Base-by-base conservation (phyloP, 306 rosid genomes). In the Chamaecrista fasciculata region DNA sequence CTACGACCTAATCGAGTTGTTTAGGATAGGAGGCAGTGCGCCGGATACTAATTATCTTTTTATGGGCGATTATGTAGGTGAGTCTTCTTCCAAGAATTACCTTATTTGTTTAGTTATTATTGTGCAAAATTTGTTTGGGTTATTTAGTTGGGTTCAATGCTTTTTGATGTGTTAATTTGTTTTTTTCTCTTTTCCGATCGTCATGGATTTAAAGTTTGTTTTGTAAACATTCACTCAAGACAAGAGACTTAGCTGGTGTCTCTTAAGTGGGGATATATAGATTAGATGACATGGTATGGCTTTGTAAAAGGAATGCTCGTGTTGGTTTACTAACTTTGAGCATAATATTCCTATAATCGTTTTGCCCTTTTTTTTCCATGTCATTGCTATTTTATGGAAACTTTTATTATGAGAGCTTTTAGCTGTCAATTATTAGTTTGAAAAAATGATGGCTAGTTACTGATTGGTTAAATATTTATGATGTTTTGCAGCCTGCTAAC, bases 51-150 rank as follows among this genome's bases (percentile, higher is more conserved):
- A 93, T 83, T 93, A 93, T 80, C 96, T 90, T 69, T 93, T 93
- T 65, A 93, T 93, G 98, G 98, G 98, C 57, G 98, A 93, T 75
- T 93, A 93, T 75, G 97, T 93, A 49, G 98, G 98, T 88, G 42
- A 73, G 96, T 62, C 46, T 50, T 69, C 23, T 43, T 40, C 51
- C 24, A 28, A 40, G 14, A 2, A 37, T 21, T 25, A 15, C 4
- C n/a, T 52, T 44, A 11, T 15, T 24, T 20, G 46, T 24, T 6
- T 1, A 0, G 9, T 40, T 23, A n/a, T 42, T 5, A 25, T 24
- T 57, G 20, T 5, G n/a, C 23, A 44, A 40, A 44, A 25, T 59
- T 47, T 49, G 10, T 0, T 39, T 69, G 66, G 34, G 18, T 37
- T 56, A 37, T n/a, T 4, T 5, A 21, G 5, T 19, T 4, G 21